Percentiles rank a stretch among this genome's conserved stretches.
Evolutionary conservation across 305 asterid species (phyloP).

Genomic region (Caryopteris hybrid): DNA sequence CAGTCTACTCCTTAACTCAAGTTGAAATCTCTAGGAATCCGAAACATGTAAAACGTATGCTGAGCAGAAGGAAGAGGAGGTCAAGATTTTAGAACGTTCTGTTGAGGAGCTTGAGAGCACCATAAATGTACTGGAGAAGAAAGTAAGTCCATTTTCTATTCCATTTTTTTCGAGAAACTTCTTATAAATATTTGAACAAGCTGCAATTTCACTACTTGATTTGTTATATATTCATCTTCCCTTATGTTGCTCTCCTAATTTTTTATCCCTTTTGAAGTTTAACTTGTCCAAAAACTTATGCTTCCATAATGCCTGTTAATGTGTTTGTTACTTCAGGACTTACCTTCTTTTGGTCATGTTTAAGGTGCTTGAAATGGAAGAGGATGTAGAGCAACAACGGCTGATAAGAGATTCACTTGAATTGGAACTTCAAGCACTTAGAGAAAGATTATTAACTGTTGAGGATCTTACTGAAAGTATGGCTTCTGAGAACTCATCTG

Average conservation of each 20-base stretch:
- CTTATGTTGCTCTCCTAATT: neutral
- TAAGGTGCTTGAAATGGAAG: slow-evolving; percentile 86
- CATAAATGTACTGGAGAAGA: slow-evolving; percentile 77
- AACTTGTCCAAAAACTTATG: neutral
- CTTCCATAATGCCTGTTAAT: neutral
- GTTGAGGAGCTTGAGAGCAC: slow-evolving; percentile 94
- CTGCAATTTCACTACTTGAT: slow-evolving; percentile 15
- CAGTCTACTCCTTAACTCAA: slow-evolving; percentile 22
- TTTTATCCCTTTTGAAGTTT: neutral
- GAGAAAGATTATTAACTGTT: slow-evolving; percentile 57
- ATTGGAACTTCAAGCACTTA: slow-evolving; percentile 63
- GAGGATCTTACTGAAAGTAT: slow-evolving; percentile 62
- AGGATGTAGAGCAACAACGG: slow-evolving; percentile 58
- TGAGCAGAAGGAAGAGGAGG: slow-evolving; percentile 93
- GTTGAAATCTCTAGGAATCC: slow-evolving; percentile 48
- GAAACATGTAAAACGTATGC: slow-evolving; percentile 74
- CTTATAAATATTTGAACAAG: slow-evolving; percentile 1
- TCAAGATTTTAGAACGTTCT: slow-evolving; percentile 71
- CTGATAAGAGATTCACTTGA: slow-evolving; percentile 61
- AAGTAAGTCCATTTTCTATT: slow-evolving; percentile 40
- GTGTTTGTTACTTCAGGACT: slow-evolving; percentile 7
- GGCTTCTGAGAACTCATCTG: slow-evolving; percentile 39
- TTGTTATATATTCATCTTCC: neutral
- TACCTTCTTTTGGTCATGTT: slow-evolving; percentile 9
- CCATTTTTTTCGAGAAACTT: slow-evolving; percentile 14